Conservation (phyloP, 352 stramenopile genomes). For the Phytophthora megakarya region DNA sequence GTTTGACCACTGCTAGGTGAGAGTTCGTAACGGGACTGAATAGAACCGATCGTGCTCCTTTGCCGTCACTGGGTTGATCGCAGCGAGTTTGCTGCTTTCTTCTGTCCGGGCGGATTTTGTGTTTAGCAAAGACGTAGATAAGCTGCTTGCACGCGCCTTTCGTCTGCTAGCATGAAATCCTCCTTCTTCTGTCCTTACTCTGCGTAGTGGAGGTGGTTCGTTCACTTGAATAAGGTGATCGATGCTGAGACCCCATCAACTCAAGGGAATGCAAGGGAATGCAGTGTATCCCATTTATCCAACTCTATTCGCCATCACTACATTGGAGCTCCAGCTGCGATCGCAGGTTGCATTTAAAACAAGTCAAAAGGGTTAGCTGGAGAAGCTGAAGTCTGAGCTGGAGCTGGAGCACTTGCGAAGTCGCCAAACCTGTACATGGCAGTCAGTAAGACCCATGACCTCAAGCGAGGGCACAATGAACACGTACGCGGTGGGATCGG, state of each 20-base stretch:
- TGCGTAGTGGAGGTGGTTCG: neutral
- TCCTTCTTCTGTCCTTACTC: slow-evolving; percentile 11
- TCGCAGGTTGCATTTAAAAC: slow-evolving; percentile 48
- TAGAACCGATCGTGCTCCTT: slow-evolving; percentile 53
- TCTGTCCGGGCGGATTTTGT: slow-evolving; percentile 93
- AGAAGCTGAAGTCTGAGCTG: slow-evolving; percentile 35
- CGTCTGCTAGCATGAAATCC: slow-evolving; percentile 58
- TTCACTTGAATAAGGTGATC: neutral
- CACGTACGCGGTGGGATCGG: slow-evolving; percentile 54
- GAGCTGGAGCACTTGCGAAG: slow-evolving; percentile 48
- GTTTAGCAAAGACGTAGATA: slow-evolving; percentile 39
- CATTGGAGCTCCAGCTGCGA: slow-evolving; percentile 20
- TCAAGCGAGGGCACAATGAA: neutral
- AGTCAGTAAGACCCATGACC: slow-evolving; percentile 8
- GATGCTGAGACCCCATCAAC: no score
- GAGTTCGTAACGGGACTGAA: slow-evolving; percentile 46
- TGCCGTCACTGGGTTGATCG: slow-evolving; percentile 92
- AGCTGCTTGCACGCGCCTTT: slow-evolving; percentile 12
- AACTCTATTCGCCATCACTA: slow-evolving; percentile 38
- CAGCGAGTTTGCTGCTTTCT: slow-evolving; percentile 74
- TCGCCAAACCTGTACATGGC: slow-evolving; percentile 50
- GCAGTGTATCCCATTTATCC: slow-evolving; percentile 6
- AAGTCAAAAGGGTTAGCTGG: slow-evolving; percentile 85
- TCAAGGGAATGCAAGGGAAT: neutral
- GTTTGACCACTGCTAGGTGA: slow-evolving; percentile 35